A percentile compares a stretch with the other conserved stretches of the same genome.
phyloP scores from a whole-genome alignment of 2,329 filamentous ascomycete genomes.

The Pseudocercospora musae region DNA sequence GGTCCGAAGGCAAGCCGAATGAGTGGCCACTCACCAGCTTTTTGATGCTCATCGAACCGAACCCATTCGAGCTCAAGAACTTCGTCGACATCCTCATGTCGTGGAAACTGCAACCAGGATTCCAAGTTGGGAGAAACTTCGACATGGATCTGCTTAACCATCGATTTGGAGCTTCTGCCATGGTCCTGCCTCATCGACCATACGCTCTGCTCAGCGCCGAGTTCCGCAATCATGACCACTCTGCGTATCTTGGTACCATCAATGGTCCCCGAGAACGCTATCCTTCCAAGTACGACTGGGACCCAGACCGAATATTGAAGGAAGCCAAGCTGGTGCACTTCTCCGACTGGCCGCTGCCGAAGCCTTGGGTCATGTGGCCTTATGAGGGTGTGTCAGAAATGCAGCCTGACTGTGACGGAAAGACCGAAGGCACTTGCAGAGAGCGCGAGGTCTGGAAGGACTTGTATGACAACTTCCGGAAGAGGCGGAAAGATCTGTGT shows the following conservation, averaged over 20 bases:
- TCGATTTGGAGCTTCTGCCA: slow-evolving; percentile 56
- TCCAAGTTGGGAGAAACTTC: slow-evolving; percentile 25
- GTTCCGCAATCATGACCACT: slow-evolving; percentile 56
- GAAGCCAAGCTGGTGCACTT: slow-evolving; percentile 69
- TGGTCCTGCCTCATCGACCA: slow-evolving; percentile 63
- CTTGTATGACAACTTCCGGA: slow-evolving; percentile 45
- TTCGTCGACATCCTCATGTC: slow-evolving; percentile 38
- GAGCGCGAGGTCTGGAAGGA: slow-evolving; percentile 45
- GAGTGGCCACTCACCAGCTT: slow-evolving; percentile 56
- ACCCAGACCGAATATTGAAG: slow-evolving; percentile 53
- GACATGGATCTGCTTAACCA: slow-evolving; percentile 54
- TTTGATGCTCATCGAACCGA: slow-evolving; percentile 62
- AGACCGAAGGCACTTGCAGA: slow-evolving; percentile 22
- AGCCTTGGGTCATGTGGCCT: slow-evolving; percentile 57
- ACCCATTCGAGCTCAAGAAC: slow-evolving; percentile 49
- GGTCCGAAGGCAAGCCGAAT: slow-evolving; percentile 51
- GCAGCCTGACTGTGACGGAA: slow-evolving; percentile 43
- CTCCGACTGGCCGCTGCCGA: slow-evolving; percentile 68
- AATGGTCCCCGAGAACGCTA: slow-evolving; percentile 40
- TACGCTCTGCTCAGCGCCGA: slow-evolving; percentile 63
- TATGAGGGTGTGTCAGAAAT: slow-evolving; percentile 41
- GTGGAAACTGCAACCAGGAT: slow-evolving; percentile 44
- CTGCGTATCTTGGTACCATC: slow-evolving; percentile 50
- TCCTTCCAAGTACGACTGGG: slow-evolving; percentile 52
- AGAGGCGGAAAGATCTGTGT: slow-evolving; percentile 42